Percentiles rank a stretch among this genome's conserved stretches.
Conservation (phyloP, 1,139 yeast species). For the Lodderomyces orthopsilosis region DNA sequence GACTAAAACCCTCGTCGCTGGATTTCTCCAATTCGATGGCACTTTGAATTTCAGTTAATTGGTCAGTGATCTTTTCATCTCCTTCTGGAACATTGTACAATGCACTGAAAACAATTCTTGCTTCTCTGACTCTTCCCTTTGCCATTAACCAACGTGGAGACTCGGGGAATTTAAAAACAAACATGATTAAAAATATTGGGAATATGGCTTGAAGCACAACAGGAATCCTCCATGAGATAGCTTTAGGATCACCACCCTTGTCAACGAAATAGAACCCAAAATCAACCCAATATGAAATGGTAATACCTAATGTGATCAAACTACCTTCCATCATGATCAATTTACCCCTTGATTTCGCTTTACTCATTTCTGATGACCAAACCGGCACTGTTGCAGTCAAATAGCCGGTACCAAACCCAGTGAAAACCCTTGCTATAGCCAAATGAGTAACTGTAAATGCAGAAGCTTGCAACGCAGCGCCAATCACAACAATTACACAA, state of each 20-base stretch:
- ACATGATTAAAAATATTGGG: slow-evolving; percentile 28
- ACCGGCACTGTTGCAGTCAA: slow-evolving; percentile 40
- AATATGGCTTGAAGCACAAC: slow-evolving; percentile 44
- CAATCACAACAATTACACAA: slow-evolving; percentile 30
- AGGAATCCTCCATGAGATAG: slow-evolving; percentile 45
- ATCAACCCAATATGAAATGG: slow-evolving; percentile 44
- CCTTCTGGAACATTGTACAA: slow-evolving; percentile 35
- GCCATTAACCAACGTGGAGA: slow-evolving; percentile 50
- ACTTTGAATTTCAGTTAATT: slow-evolving; percentile 29
- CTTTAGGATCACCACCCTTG: slow-evolving; percentile 14
- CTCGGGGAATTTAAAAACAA: slow-evolving; percentile 42
- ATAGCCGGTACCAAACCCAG: slow-evolving; percentile 38
- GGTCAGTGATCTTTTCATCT: slow-evolving; percentile 24
- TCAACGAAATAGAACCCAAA: slow-evolving; percentile 40
- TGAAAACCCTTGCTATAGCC: slow-evolving; percentile 39
- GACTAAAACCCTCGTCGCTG: slow-evolving; percentile 23
- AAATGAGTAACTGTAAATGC: slow-evolving; percentile 33
- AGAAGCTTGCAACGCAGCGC: slow-evolving; percentile 36
- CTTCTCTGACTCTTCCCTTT: slow-evolving; percentile 44
- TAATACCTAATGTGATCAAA: slow-evolving; percentile 38
- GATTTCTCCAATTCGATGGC: slow-evolving; percentile 27
- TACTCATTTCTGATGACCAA: slow-evolving; percentile 39
- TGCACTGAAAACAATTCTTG: slow-evolving; percentile 45
- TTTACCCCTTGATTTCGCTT: slow-evolving; percentile 33
- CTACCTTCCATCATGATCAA: slow-evolving; percentile 37